phyloP scores from a whole-genome alignment of 75 land plant genomes.

The Pinus tabuliformis region DNA sequence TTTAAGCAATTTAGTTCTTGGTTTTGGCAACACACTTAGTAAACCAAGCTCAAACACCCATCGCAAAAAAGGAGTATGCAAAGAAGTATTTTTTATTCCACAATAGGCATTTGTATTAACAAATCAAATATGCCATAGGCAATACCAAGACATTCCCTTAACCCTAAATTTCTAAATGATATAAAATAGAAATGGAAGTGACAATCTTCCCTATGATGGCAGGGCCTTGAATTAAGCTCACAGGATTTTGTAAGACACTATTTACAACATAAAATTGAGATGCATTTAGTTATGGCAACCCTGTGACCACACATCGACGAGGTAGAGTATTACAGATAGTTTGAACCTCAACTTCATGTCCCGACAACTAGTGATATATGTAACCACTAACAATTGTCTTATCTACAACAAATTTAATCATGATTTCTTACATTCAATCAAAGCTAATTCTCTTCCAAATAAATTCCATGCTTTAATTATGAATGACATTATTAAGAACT shows the following conservation, averaged over 20 bases:
- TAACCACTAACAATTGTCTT: conserved; percentile 98
- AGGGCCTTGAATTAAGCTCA: conserved; percentile 97
- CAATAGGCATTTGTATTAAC: too few species aligned
- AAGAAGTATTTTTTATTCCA: too few species aligned
- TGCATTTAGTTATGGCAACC: conserved; percentile 94
- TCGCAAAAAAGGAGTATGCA: too few species aligned
- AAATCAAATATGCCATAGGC: too few species aligned
- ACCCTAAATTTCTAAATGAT: conserved; percentile 98
- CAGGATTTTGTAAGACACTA: conserved; percentile 94
- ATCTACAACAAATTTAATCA: conserved; percentile 99
- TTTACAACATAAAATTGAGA: conserved; percentile 98
- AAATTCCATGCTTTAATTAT: conserved; percentile 97
- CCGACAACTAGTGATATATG: conserved; percentile 82
- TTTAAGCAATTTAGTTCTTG: too few species aligned
- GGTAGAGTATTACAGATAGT: conserved; percentile 85
- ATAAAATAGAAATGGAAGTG: conserved; percentile 97
- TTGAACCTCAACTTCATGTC: conserved; percentile 97
- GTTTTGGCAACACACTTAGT: too few species aligned
- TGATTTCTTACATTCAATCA: conserved; percentile 97
- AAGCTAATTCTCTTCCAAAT: conserved; percentile 99
- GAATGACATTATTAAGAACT: conserved; percentile 92
- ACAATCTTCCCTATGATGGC: conserved; percentile 99
- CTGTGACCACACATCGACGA: conserved; percentile 96
- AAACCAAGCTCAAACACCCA: too few species aligned
- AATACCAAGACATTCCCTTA: too few species aligned